A percentile compares a stretch with the other conserved stretches of the same genome.
Conservation (phyloP, 805 yeast genomes). For the Spathaspora girioi region DNA sequence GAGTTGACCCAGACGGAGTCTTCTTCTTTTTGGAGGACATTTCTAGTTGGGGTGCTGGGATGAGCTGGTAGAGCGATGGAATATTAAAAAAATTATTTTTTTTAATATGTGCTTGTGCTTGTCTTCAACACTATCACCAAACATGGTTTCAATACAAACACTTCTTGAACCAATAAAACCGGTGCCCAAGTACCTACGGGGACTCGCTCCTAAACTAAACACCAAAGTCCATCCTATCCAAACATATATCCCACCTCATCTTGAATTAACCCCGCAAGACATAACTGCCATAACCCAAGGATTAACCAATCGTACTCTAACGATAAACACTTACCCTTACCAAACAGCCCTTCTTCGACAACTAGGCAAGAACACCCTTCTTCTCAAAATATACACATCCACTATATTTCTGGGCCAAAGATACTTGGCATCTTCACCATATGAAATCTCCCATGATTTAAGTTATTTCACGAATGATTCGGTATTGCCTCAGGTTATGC, state of each 20-base stretch:
- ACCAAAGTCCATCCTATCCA: constrained; percentile 2
- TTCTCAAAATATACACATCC: not conserved
- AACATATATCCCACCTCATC: constrained; percentile 1
- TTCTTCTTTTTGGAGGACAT: constrained; percentile 21
- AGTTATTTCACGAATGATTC: constrained; percentile 16
- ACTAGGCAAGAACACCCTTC: not conserved
- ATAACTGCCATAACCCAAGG: constrained; percentile 3
- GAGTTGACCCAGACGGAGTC: constrained; percentile 16
- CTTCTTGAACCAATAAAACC: not conserved
- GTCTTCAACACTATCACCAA: not conserved
- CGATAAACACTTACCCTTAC: not conserved
- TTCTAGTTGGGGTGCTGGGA: not conserved
- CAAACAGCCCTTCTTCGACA: not conserved
- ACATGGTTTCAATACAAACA: not conserved
- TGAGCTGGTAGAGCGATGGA: not conserved
- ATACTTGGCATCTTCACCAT: constrained; percentile 25
- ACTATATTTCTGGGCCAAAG: constrained; percentile 26
- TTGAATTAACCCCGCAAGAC: constrained; percentile 1
- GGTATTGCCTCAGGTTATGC: constrained; percentile 27
- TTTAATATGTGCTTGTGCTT: not conserved
- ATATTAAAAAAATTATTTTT: not conserved
- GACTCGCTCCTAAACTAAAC: not conserved
- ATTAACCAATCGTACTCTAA: constrained; percentile 1
- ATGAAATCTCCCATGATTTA: constrained; percentile 24
- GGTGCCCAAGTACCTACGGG: not conserved